Evolutionary conservation across 805 yeast genomes (phyloP), one percentile per base, ranked within the genome.

Genomic region (Suhomyces faveliae): DNA sequence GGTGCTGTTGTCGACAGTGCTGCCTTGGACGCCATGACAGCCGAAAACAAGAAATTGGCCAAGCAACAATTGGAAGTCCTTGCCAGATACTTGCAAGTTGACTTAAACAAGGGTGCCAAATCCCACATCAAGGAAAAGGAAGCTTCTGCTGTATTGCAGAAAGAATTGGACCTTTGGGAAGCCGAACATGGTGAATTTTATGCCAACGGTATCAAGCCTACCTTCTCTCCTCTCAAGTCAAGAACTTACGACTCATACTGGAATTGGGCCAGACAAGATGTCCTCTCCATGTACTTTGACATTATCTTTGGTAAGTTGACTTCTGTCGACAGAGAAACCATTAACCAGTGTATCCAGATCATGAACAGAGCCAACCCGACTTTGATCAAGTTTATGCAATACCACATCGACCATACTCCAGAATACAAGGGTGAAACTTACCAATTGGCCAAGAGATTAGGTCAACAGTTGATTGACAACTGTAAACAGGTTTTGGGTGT

Each of bases 261-360:
- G 99, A 95, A 95, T 72, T 94, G 99, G 99, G 97, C 98, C 42
- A 88, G 97, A 71, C 99, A 94, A 77, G 96, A 94, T 67, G 87
- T 94, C 51, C 76, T 94, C 59, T 82, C 90, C 43, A 85, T 94
- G 89, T 94, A 88, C 74, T 94, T 81, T 66, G 97, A 94, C 71
- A 90, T 94, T 61, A 90, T 94, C 59, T 95, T 94, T 69, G 99
- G 99, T 68, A 85, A 88, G 55, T 80, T 87, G 54, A 83, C 90
- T 52, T 85, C 89, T 51, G 87, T 94, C 56, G 98, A 94, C 70
- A 84, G 99, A 68, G 97, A 94, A 74, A 90, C 95, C 54, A 96
- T 94, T 52, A 82, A 92, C 55, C 96, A 90, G 67, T 96, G 99
- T 70, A 91, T 94, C 62, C 88, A 89, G 68, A 89, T 94, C 67